A percentile compares a stretch with the other conserved stretches of the same genome.
Conservation (phyloP, 805 yeast genomes). For the Cyberlindnera galapagoensis region DNA sequence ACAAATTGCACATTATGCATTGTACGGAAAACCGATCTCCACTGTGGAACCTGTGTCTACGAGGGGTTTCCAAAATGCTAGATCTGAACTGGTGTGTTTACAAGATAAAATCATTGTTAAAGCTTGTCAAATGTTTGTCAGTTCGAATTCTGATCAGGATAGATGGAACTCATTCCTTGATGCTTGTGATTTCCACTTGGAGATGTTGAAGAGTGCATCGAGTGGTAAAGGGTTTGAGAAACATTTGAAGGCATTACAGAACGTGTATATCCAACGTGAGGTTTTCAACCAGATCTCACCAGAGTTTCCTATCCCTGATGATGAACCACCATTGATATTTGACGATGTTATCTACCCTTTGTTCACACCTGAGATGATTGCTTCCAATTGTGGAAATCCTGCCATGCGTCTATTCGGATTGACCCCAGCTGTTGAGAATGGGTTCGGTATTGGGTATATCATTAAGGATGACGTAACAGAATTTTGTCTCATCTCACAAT, state of each 20-base stretch:
- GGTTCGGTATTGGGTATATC: slow-evolving; percentile 90
- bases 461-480: slow-evolving; percentile 75
- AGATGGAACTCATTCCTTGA: slow-evolving; percentile 45
- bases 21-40: slow-evolving; percentile 84
- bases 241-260: slow-evolving; percentile 59
- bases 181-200: slow-evolving; percentile 46
- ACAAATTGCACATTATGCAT: slow-evolving; percentile 85
- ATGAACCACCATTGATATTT: slow-evolving; percentile 39
- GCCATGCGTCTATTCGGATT: slow-evolving; percentile 82
- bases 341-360: slow-evolving; percentile 32
- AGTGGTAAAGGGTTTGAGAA: slow-evolving; percentile 66
- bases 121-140: slow-evolving; percentile 57
- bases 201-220: slow-evolving; percentile 44
- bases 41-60: slow-evolving; percentile 89
- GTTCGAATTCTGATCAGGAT: slow-evolving; percentile 38
- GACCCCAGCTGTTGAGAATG: slow-evolving; percentile 83
- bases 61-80: slow-evolving; percentile 56
- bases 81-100: slow-evolving; percentile 64
- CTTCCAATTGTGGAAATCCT: slow-evolving; percentile 89
- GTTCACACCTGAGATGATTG: slow-evolving; percentile 35
- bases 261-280: slow-evolving; percentile 45
- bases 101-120: slow-evolving; percentile 47
- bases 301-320: slow-evolving; percentile 28
- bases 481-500: slow-evolving; percentile 80
- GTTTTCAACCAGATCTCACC: slow-evolving; percentile 40